phyloP scores from a whole-genome alignment of 2,329 filamentous ascomycete genomes.

The Triangularia verruculosa region DNA sequence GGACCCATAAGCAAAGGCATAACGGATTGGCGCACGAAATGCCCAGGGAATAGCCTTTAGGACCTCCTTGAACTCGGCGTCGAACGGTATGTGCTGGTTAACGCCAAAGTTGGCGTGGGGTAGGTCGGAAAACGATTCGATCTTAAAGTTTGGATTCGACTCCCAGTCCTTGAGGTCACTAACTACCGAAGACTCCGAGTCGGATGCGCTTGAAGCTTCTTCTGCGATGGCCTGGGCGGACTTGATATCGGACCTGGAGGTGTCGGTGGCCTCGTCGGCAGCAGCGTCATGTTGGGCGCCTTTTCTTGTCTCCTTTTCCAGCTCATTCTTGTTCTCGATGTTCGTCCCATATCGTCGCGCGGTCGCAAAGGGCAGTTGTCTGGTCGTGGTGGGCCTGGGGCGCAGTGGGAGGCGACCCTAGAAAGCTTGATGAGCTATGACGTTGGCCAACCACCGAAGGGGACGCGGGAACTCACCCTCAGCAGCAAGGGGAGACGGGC shows the following conservation, averaged over 20 bases:
- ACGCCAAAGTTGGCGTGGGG: constrained; percentile 81
- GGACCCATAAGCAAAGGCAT: constrained; percentile 96
- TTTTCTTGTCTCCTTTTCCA: constrained; percentile 18
- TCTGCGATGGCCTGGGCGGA: constrained; percentile 22
- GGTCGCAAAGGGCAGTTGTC: neutral
- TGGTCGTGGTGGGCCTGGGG: constrained; percentile 4
- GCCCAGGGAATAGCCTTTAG: constrained; percentile 84
- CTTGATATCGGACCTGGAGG: constrained; percentile 22
- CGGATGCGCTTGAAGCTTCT: constrained; percentile 30
- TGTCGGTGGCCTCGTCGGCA: constrained; percentile 23
- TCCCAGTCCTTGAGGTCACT: constrained; percentile 60
- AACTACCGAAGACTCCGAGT: constrained; percentile 24
- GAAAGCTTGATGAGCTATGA: constrained; percentile 22
- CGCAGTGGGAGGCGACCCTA: constrained; percentile 22
- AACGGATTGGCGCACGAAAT: constrained; percentile 89
- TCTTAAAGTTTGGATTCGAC: constrained; percentile 67
- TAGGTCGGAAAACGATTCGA: constrained; percentile 71
- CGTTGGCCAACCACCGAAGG: constrained; percentile 10
- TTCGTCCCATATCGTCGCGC: constrained; percentile 20
- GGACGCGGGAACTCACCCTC: constrained; percentile 21
- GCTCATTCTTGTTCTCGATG: constrained; percentile 7
- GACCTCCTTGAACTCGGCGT: constrained; percentile 90
- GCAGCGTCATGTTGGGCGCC: constrained; percentile 23
- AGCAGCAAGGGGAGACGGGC: constrained; percentile 22
- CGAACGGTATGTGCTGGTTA: constrained; percentile 95